Conservation (phyloP, 2,329 filamentous ascomycete genomes). For the Fusarium napiforme region DNA sequence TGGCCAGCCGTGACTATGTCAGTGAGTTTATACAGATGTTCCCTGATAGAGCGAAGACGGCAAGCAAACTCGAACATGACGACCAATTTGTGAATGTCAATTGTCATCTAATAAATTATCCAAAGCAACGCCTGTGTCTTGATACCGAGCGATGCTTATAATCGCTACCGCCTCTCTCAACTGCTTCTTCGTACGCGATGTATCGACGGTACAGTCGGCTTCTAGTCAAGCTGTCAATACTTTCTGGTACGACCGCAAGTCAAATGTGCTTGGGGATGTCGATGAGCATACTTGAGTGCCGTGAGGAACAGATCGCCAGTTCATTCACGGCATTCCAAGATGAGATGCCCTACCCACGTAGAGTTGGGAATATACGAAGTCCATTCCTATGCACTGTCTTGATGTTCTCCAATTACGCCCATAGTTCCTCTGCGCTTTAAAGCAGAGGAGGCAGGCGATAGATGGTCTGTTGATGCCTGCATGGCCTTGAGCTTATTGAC, state of each 20-base stretch:
- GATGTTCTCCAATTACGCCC: rapidly evolving
- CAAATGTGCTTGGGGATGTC: neutral
- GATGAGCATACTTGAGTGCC: rapidly evolving
- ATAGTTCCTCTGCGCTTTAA: rapidly evolving
- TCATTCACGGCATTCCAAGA: neutral
- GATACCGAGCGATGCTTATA: neutral
- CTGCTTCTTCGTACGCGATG: rapidly evolving
- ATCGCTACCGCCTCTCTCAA: neutral
- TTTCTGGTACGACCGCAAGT: rapidly evolving
- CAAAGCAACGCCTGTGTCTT: rapidly evolving
- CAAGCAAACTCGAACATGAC: rapidly evolving
- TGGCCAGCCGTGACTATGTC: neutral
- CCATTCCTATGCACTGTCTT: rapidly evolving
- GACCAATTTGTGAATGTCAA: neutral
- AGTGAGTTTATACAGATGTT: rapidly evolving
- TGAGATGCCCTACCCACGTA: neutral
- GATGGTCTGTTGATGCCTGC: neutral
- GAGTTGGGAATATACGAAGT: too few species aligned
- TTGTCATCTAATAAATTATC: neutral
- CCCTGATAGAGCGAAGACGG: neutral
- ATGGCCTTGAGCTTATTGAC: rapidly evolving
- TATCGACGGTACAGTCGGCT: neutral
- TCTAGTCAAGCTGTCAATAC: rapidly evolving
- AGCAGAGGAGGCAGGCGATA: neutral
- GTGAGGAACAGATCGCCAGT: neutral